Evolutionary conservation across 192 early-diverging fungal species (phyloP), one percentile per base, ranked within the genome.

Genomic region (Kickxella alabastrina): DNA sequence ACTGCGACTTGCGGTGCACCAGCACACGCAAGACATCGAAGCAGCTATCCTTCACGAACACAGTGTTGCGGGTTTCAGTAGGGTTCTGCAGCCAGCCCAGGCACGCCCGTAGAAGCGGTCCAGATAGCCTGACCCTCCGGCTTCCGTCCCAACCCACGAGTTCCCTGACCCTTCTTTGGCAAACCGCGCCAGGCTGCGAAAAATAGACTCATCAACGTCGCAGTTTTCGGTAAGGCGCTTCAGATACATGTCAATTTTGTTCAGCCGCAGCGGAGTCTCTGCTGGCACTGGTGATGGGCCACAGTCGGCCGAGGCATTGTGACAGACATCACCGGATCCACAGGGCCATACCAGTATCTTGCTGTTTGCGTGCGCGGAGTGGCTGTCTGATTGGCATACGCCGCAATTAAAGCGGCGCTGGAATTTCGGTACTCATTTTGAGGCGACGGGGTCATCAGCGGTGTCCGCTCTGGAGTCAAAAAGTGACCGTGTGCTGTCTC

Each of bases 21-120:
- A 76, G 58, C 14, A 76, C 67, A 10, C 74, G 74, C 55, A 76
- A 41, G 18, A 76, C 74, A 27, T 76, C 74, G 41, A 76, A 62
- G 56, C 74, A 76, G 54, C 67, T 76, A 56, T 76, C 74, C 38
- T 70, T 69, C 41, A 38, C 50, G 27, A 76, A 76, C 21, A 76
- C 74, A 1, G 62, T 68, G 43, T 76, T 67, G 22, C 74, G 61
- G 35, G 39, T 64, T 31, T 69, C 74, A 15, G 54, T 47, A 1
- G 74, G 74, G 36, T 50, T 70, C 25, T 65, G 74, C 19, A 76
- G 59, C 62, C 62, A 76, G 24, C 27, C n/a, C 49, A 76, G 40
- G n/a, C 74, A 76, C 14, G 63, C 74, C 3, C 35, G 31, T 22
- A 76, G 45, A 27, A 76, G 12, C 67, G 67, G 6, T 53, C 62